These are phyloP conservation scores for Hericium coralloides DNA, from an alignment of 768 basidiomycete species.

Conservation along the genomic window DNA sequence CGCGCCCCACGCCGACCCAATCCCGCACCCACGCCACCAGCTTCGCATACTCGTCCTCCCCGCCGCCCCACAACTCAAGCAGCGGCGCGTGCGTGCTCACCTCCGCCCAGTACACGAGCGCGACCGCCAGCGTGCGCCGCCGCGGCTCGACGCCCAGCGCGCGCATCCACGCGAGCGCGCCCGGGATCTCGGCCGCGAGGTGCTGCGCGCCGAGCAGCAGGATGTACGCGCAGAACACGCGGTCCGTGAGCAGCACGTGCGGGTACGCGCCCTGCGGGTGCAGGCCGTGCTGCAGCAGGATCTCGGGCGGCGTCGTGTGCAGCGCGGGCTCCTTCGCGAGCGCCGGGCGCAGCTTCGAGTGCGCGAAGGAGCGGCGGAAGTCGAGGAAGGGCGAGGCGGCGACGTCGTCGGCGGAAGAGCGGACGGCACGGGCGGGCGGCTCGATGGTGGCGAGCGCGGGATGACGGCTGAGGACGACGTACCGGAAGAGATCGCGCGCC, in stretches of 20 bases:
- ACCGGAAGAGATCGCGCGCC: slow-evolving; percentile 43
- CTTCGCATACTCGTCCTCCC: slow-evolving; percentile 11
- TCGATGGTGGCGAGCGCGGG: slow-evolving; percentile 27
- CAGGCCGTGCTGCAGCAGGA: slow-evolving; percentile 7
- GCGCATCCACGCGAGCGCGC: slow-evolving; percentile 68
- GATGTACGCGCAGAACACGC: slow-evolving; percentile 51
- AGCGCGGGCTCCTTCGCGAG: not conserved
- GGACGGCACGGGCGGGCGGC: slow-evolving; percentile 30
- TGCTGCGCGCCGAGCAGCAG: slow-evolving; percentile 44
- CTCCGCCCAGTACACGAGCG: slow-evolving; percentile 66
- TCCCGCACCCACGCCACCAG: slow-evolving; percentile 21
- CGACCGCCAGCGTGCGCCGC: slow-evolving; percentile 46
- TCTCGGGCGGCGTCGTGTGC: slow-evolving; percentile 3
- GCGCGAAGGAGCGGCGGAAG: slow-evolving; percentile 20
- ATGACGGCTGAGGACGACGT: slow-evolving; percentile 51
- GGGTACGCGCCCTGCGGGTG: slow-evolving; percentile 19
- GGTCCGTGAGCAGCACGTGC: slow-evolving; percentile 40
- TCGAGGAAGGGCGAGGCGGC: slow-evolving; percentile 21
- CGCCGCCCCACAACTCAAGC: slow-evolving; percentile 34
- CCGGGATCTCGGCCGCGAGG: slow-evolving; percentile 52
- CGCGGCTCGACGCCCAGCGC: slow-evolving; percentile 43
- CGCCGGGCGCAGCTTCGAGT: not conserved
- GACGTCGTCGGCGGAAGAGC: slow-evolving; percentile 15
- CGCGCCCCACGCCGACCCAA: slow-evolving; percentile 16
- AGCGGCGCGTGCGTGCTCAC: slow-evolving; percentile 53